A percentile compares a stretch with the other conserved stretches of the same genome.
phyloP scores from a whole-genome alignment of 2,329 filamentous ascomycete species.

The Calycina herbarum region DNA sequence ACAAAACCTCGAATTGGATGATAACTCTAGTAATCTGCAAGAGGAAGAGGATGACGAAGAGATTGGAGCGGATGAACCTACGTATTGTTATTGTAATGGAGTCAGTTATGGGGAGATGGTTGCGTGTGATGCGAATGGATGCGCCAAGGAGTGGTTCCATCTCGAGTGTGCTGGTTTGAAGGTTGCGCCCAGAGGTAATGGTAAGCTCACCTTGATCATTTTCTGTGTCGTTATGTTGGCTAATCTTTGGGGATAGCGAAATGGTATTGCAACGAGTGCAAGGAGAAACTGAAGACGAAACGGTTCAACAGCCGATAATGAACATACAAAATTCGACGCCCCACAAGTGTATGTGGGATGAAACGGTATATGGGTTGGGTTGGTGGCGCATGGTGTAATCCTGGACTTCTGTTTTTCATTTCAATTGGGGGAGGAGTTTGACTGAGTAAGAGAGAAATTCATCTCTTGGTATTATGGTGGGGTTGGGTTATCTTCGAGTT shows the following conservation, averaged over 20 bases:
- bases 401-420: neutral
- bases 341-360: neutral
- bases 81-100: conserved; percentile 78
- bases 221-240: neutral
- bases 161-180: conserved; percentile 77
- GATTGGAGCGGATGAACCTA: conserved; percentile 67
- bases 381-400: conserved; percentile 1
- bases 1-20: conserved; percentile 45
- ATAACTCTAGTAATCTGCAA: conserved; percentile 45
- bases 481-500: neutral
- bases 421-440: too few species aligned
- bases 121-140: conserved; percentile 72
- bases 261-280: conserved; percentile 39
- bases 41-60: conserved; percentile 58
- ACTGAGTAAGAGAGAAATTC: neutral
- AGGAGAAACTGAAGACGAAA: conserved; percentile 32
- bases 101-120: conserved; percentile 86
- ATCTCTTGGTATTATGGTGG: neutral
- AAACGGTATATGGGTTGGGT: conserved; percentile 1
- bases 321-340: neutral
- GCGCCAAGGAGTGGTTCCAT: conserved; percentile 80
- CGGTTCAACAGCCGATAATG: conserved; percentile 32
- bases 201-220: conserved; percentile 27
- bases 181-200: conserved; percentile 67
- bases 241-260: conserved; percentile 28